Conservation (phyloP, 2,329 filamentous ascomycete genomes). For the Catunica adiposa region DNA sequence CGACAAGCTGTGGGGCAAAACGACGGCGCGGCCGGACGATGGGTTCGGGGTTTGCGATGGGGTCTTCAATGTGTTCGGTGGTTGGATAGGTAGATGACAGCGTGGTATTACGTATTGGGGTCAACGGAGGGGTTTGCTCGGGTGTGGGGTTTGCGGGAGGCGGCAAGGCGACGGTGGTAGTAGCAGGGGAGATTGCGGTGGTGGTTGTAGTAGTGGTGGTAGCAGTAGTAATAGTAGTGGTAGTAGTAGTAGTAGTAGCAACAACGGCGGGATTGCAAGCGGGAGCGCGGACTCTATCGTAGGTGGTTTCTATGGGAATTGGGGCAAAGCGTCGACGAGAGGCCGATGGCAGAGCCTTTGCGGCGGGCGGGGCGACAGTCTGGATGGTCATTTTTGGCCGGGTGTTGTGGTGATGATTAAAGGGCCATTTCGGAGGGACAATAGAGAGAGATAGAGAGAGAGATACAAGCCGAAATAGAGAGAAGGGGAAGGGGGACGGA, state of each 20-base stretch:
- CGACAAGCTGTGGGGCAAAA: constrained; percentile 68
- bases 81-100: neutral
- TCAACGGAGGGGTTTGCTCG: neutral
- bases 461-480: neutral
- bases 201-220: constrained; percentile 29
- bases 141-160: constrained; percentile 25
- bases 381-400: neutral
- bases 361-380: neutral
- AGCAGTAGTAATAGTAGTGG: neutral
- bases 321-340: constrained; percentile 44
- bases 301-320: constrained; percentile 56
- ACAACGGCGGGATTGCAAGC: constrained; percentile 9
- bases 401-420: neutral
- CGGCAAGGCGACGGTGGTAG: constrained; percentile 32
- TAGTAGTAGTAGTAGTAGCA: neutral
- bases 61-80: constrained; percentile 7
- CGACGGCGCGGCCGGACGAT: constrained; percentile 21
- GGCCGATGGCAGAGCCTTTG: neutral
- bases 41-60: neutral
- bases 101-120: neutral
- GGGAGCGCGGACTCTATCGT: constrained; percentile 36
- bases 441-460: no score
- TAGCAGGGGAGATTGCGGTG: constrained; percentile 42
- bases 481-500: neutral
- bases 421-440: neutral